These are phyloP conservation scores for Aspergillus sclerotialis DNA, from an alignment of 2,329 filamentous ascomycete species.

Conservation along the genomic window DNA sequence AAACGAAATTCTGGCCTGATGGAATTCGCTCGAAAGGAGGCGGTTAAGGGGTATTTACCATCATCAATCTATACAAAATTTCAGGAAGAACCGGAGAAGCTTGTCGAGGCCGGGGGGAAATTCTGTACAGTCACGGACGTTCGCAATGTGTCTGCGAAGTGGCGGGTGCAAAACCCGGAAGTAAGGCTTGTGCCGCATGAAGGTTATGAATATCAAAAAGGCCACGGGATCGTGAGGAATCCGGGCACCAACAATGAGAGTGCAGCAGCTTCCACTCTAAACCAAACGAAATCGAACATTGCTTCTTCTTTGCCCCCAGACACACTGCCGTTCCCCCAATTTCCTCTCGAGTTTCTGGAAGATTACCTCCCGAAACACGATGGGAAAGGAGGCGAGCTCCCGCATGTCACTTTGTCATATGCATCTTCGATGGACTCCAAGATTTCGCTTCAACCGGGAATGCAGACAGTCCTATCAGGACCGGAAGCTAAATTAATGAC, in stretches of 20 bases:
- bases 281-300: conserved; percentile 7
- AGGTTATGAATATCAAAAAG: conserved; percentile 39
- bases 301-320: conserved; percentile 26
- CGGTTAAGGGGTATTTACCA: conserved; percentile 40
- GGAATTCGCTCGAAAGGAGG: conserved; percentile 40
- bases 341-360: conserved; percentile 41
- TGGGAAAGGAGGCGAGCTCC: conserved; percentile 31
- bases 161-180: conserved; percentile 40
- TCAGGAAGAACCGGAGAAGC: conserved; percentile 38
- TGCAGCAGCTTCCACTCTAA: conserved; percentile 5
- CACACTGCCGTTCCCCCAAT: conserved; percentile 39
- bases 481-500: conserved; percentile 85
- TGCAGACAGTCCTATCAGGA: conserved; percentile 78
- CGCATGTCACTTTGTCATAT: conserved; percentile 74
- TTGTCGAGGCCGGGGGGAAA: conserved; percentile 38
- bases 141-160: conserved; percentile 42
- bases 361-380: conserved; percentile 43
- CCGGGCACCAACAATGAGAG: conserved; percentile 11
- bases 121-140: conserved; percentile 42
- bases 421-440: conserved; percentile 82
- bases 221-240: conserved; percentile 34
- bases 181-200: conserved; percentile 37
- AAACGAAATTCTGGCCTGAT: conserved; percentile 44
- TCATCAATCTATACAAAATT: conserved; percentile 45
- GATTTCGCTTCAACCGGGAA: conserved; percentile 67